phyloP scores from a whole-genome alignment of 768 basidiomycete species.

The Lactarius trivialis region DNA sequence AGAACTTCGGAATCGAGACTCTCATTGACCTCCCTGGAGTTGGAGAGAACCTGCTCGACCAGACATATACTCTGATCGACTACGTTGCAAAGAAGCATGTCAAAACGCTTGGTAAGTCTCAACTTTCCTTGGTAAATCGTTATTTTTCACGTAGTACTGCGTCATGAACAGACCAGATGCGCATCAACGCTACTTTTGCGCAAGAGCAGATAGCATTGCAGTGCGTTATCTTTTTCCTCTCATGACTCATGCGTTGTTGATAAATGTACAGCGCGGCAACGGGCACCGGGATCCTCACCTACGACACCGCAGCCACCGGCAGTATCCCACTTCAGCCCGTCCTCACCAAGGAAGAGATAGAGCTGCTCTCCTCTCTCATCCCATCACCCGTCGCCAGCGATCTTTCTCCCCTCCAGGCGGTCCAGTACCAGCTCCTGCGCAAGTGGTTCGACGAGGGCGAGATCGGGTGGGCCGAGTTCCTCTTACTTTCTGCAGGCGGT shows the following conservation, averaged over 20 bases:
- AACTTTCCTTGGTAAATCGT: background rate
- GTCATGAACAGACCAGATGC: slow-evolving; percentile 14
- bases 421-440: slow-evolving; percentile 15
- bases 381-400: slow-evolving; percentile 9
- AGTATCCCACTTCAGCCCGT: slow-evolving; percentile 17
- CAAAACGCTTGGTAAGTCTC: slow-evolving; percentile 16
- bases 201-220: slow-evolving; percentile 9
- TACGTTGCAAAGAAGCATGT: slow-evolving; percentile 12
- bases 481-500: slow-evolving; percentile 18
- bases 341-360: slow-evolving; percentile 17
- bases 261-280: slow-evolving; percentile 1
- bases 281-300: slow-evolving; percentile 14
- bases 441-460: slow-evolving; percentile 20
- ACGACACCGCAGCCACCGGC: slow-evolving; percentile 19
- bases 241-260: background rate
- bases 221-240: background rate
- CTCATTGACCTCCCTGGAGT: slow-evolving; percentile 40
- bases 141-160: background rate
- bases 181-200: slow-evolving; percentile 13
- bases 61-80: slow-evolving; percentile 21
- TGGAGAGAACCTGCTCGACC: slow-evolving; percentile 36
- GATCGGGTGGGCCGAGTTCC: slow-evolving; percentile 21
- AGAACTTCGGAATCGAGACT: slow-evolving; percentile 30
- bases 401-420: slow-evolving; percentile 15
- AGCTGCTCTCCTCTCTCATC: slow-evolving; percentile 13